phyloP scores from a whole-genome alignment of 331 rosid genomes.

The Pyrus hybrid region DNA sequence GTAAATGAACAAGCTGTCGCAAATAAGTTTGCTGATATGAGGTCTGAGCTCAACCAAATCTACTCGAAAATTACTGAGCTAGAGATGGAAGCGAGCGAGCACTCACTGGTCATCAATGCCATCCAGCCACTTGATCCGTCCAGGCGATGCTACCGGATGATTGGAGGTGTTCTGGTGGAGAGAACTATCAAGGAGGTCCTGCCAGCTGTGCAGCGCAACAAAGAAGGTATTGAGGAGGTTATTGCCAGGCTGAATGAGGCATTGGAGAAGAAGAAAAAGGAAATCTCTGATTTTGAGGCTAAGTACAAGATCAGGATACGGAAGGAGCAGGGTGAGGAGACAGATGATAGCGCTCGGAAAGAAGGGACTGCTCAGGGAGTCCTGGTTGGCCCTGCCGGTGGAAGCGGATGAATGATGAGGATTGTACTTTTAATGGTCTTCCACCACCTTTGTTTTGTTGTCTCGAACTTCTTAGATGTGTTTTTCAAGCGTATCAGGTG shows the following conservation, averaged over 20 bases:
- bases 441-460: neutral
- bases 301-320: conserved; percentile 82
- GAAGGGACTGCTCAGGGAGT: conserved; percentile 97
- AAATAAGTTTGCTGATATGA: conserved; percentile 69
- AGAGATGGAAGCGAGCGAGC: conserved; percentile 94
- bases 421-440: neutral
- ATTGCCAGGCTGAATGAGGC: conserved; percentile 70
- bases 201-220: conserved; percentile 90
- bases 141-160: conserved; percentile 87
- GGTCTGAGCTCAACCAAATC: conserved; percentile 85
- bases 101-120: conserved; percentile 70
- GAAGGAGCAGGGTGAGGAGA: conserved; percentile 58
- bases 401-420: conserved; percentile 32
- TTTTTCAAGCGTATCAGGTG: neutral
- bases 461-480: neutral
- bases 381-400: conserved; percentile 86
- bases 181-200: conserved; percentile 87
- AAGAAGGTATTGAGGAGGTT: conserved; percentile 88
- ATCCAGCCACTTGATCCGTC: conserved; percentile 85
- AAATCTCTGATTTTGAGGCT: conserved; percentile 72
- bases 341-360: conserved; percentile 62
- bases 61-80: conserved; percentile 92
- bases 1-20: conserved; percentile 81
- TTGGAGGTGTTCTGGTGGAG: conserved; percentile 96
- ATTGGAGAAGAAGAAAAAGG: conserved; percentile 84